Conservation (phyloP, 202 grass and related monocot genomes). For the Panicum virgatum region DNA sequence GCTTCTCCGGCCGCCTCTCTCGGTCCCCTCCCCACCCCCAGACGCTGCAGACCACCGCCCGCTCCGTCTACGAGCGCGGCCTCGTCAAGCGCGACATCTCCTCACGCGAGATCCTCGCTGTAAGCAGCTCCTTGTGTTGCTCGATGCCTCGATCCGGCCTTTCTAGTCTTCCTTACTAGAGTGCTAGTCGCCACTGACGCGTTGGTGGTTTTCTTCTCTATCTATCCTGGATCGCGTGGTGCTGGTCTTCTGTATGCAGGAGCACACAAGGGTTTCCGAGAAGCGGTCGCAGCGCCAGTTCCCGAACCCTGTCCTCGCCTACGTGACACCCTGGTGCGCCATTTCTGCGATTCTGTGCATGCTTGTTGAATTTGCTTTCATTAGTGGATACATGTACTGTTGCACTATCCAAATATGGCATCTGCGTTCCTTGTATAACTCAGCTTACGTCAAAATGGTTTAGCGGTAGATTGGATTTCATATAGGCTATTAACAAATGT, state of each 20-base stretch:
- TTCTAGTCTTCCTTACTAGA: constrained; percentile 18
- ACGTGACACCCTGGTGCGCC: constrained; percentile 82
- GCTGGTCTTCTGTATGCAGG: constrained; percentile 43
- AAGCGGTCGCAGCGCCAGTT: constrained; percentile 72
- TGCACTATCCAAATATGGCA: not conserved
- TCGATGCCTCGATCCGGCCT: not conserved
- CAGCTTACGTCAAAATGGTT: constrained; percentile 1
- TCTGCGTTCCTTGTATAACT: not conserved
- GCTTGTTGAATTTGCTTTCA: not conserved
- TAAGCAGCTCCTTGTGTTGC: constrained; percentile 32
- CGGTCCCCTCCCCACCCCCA: not conserved
- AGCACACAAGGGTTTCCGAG: constrained; percentile 60
- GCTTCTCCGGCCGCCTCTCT: constrained; percentile 45
- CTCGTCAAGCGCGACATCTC: constrained; percentile 64
- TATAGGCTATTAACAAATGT: not conserved
- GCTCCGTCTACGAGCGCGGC: constrained; percentile 69
- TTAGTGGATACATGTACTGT: not conserved
- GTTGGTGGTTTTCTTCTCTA: not conserved
- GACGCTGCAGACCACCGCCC: not conserved
- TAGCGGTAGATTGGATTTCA: not conserved
- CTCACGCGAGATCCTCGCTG: constrained; percentile 63
- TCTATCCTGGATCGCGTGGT: not conserved
- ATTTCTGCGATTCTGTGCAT: not conserved
- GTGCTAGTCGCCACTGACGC: constrained; percentile 26
- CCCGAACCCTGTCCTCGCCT: constrained; percentile 71